These are phyloP conservation scores for Thymus quinquecostatus DNA, from an alignment of 257 asterid genomes.

Conservation along the genomic window DNA sequence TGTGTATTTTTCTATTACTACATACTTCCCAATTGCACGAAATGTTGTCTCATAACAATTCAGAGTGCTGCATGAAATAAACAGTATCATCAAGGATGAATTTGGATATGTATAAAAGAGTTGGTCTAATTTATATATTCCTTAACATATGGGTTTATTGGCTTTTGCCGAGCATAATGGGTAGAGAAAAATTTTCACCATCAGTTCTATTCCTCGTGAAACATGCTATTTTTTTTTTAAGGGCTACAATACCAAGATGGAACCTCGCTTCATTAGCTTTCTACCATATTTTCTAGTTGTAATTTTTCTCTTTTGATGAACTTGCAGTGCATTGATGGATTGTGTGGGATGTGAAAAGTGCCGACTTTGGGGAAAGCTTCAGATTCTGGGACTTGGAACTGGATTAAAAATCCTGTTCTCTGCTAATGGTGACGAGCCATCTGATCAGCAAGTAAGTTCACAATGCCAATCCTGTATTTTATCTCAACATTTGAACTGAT, in stretches of 20 bases:
- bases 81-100: too few species aligned
- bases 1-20: too few species aligned
- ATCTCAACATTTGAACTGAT: too few species aligned
- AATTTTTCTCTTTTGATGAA: constrained; percentile 13
- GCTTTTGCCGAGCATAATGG: too few species aligned
- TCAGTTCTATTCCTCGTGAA: not conserved
- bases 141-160: too few species aligned
- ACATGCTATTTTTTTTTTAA: not conserved
- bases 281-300: not conserved
- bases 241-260: not conserved
- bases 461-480: not conserved
- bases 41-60: too few species aligned
- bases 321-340: constrained; percentile 64
- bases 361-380: constrained; percentile 80
- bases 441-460: constrained; percentile 45
- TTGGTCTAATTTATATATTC: too few species aligned
- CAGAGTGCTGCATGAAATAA: too few species aligned
- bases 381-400: constrained; percentile 68
- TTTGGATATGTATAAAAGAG: too few species aligned
- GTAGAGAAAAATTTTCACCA: too few species aligned
- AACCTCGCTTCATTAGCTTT: not conserved
- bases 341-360: constrained; percentile 73
- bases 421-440: constrained; percentile 39
- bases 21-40: too few species aligned
- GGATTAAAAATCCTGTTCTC: constrained; percentile 58